Evolutionary conservation across 495 filamentous ascomycete genomes (phyloP).

Genomic region (Penicillium chermesinum): DNA sequence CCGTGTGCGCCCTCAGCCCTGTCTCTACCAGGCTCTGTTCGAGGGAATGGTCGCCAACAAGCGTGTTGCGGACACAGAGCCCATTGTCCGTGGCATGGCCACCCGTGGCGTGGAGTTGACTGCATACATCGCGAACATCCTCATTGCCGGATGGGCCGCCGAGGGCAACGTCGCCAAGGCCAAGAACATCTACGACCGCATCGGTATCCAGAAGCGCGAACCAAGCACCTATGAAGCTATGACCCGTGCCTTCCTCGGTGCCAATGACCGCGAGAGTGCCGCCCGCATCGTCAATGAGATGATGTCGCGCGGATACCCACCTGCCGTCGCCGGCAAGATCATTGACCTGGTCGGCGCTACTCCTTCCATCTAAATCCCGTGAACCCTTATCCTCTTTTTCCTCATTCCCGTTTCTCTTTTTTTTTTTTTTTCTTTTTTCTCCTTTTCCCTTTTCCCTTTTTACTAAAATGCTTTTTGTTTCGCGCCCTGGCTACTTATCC

Average conservation of each 20-base stretch:
- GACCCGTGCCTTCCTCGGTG: conserved; percentile 86
- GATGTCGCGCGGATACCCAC: conserved; percentile 82
- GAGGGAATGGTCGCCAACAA: conserved; percentile 96
- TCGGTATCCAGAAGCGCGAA: conserved; percentile 73
- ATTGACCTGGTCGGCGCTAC: conserved; percentile 70
- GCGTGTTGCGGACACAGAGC: conserved; percentile 68
- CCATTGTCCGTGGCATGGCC: conserved; percentile 69
- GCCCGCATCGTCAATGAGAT: conserved; percentile 82
- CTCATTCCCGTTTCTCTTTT: conserved; percentile 8
- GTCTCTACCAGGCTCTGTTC: conserved; percentile 91
- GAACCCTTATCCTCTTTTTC: conserved; percentile 5
- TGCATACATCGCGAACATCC: conserved; percentile 95
- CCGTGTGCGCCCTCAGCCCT: conserved; percentile 65
- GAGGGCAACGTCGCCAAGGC: conserved; percentile 77
- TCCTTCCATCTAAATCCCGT: conserved; percentile 20
- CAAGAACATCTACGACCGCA: conserved; percentile 67
- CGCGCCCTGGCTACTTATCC: conserved; percentile 12
- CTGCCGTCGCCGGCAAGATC: conserved; percentile 87
- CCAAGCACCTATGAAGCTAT: conserved; percentile 99
- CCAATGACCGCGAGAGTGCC: conserved; percentile 70
- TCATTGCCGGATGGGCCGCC: conserved; percentile 96
- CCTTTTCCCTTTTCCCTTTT: conserved; percentile 10
- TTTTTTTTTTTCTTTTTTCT: conserved; percentile 7
- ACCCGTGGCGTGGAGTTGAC: conserved; percentile 73
- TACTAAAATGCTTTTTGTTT: conserved; percentile 5